Evolutionary conservation across 2,329 filamentous ascomycete genomes (phyloP).

Genomic region (Cladorrhinum sp.): DNA sequence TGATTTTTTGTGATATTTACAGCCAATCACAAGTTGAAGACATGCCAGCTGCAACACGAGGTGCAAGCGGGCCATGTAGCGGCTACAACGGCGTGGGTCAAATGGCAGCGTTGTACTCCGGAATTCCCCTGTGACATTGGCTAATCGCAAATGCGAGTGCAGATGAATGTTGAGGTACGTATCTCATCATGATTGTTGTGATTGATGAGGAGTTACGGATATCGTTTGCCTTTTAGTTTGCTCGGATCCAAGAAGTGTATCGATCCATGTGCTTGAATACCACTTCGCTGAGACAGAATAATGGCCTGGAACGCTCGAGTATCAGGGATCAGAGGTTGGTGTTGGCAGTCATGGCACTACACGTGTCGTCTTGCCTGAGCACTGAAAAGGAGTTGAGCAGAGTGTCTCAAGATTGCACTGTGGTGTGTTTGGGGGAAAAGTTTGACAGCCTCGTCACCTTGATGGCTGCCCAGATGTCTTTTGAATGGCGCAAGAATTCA

Average conservation of each 20-base stretch:
- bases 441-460: conserved; percentile 7
- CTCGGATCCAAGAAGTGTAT: neutral
- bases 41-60: neutral
- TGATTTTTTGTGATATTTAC: neutral
- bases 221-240: neutral
- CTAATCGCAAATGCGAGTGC: neutral
- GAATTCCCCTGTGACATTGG: conserved; percentile 5
- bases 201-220: neutral
- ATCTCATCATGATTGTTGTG: neutral
- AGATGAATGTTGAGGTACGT: neutral
- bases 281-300: neutral
- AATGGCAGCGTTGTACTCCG: conserved; percentile 11
- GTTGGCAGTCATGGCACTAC: neutral
- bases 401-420: neutral
- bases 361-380: neutral
- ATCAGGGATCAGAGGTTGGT: neutral
- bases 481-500: conserved; percentile 4
- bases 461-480: neutral
- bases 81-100: conserved; percentile 6
- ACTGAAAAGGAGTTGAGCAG: neutral
- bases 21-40: neutral
- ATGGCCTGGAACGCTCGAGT: neutral
- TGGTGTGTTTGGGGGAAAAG: neutral
- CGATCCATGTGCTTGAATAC: neutral
- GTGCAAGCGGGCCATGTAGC: neutral